Evolutionary conservation across 139 green algal species (phyloP).

Genomic region (Auxenochlorella pyrenoidosa): DNA sequence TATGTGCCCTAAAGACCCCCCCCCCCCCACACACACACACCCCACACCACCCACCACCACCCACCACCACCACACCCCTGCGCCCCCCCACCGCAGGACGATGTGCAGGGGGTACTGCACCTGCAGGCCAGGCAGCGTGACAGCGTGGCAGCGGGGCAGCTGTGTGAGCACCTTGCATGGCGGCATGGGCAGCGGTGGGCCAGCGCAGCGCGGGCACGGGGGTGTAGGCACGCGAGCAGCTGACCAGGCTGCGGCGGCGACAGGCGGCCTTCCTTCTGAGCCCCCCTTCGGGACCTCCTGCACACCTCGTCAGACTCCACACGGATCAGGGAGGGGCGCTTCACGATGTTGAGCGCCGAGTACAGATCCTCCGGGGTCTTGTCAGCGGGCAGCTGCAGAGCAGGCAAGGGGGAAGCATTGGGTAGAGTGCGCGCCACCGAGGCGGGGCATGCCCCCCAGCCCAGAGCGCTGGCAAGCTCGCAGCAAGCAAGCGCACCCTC

Average conservation of each 20-base stretch:
- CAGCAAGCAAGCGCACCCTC: neutral
- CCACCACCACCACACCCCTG: too few species aligned
- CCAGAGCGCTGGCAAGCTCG: too few species aligned
- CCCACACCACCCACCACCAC: too few species aligned
- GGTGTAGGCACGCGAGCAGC: too few species aligned
- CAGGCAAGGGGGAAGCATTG: neutral
- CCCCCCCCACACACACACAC: too few species aligned
- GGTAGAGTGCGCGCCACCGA: neutral
- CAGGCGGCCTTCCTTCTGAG: too few species aligned
- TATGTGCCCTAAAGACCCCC: too few species aligned
- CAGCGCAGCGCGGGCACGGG: too few species aligned
- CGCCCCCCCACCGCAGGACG: constrained; percentile 72
- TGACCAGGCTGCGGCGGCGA: too few species aligned
- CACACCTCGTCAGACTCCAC: constrained; percentile 90
- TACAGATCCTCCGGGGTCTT: constrained; percentile 72
- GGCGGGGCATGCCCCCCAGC: too few species aligned
- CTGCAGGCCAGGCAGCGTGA: neutral
- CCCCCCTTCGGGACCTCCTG: neutral
- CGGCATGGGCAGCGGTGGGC: too few species aligned
- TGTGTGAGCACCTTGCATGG: too few species aligned
- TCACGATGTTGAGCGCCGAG: constrained; percentile 77
- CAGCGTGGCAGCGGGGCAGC: neutral
- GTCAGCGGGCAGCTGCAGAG: constrained; percentile 50
- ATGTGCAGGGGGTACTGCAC: constrained; percentile 90
- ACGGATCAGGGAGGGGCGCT: constrained; percentile 75